Base-by-base conservation (phyloP, 1,284 basidiomycete species). In the Anthracocystis walkeri region DNA sequence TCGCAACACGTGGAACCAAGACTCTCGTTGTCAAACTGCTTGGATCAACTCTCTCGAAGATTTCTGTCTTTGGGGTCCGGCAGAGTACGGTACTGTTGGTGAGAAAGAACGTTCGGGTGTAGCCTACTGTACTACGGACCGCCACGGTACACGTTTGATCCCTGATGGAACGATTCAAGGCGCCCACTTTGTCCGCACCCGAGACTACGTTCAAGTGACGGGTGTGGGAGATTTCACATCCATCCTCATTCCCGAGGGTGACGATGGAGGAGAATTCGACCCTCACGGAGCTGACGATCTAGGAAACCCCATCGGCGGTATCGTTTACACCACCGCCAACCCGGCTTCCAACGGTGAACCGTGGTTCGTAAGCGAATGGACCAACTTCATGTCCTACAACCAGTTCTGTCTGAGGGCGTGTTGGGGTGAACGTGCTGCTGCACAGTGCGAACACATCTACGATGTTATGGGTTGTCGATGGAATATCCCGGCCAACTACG, bases 331-430 rank as follows among this genome's bases (percentile, higher is more conserved):
- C 41, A 82, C 76, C 16, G 79, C 81, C 45, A 74, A 75, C 62
- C 77, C 79, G 7, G 67, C 75, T 1, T 40, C 63, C 44, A 75
- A 73, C 31, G 77, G 65, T 42, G 64, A 68, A 49, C 69, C 66
- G 7, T 70, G 2, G 53, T 70, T 63, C 38, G 71, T 69, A 33
- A 42, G 54, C 56, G 75, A 80, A 58, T 82, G 68, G 80, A 84
- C 71, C 65, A 83, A 81, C 66, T 82, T 83, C 29, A 83, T 84
- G 66, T 77, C 79, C 59, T 61, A 60, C 40, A 67, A 78, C 55
- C 69, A 77, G 42, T 84, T 80, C 78, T 83, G 82, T 56, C 25
- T 83, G n/a, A 71, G 82, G 11, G 82, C 75, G 3, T 83, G 82
- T 52, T 77, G 74, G 72, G 77, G 80, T 31, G 40, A 59, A 20